A percentile compares a stretch with the other conserved stretches of the same genome.
phyloP scores from a whole-genome alignment of 2,329 filamentous ascomycete species.

The Lasiodiplodia hormozganensis region DNA sequence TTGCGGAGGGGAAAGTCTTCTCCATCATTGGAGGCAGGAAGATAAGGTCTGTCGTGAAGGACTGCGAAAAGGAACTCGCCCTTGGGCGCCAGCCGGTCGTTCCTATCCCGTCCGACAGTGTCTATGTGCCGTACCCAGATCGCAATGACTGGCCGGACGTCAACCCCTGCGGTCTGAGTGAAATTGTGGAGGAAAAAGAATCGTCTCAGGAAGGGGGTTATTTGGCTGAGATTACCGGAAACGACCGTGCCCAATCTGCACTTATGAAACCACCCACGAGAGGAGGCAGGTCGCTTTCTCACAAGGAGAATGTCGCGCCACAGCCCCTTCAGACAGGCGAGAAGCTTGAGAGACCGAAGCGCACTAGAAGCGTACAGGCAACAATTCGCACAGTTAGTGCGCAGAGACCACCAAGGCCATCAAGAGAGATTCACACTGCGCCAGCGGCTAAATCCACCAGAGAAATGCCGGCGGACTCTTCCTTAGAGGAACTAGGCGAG shows the following conservation, averaged over 20 bases:
- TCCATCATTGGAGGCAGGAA: constrained; percentile 55
- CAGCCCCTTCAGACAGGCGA: constrained; percentile 39
- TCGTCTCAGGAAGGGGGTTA: constrained; percentile 47
- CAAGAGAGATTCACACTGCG: constrained; percentile 14
- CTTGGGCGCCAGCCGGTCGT: constrained; percentile 56
- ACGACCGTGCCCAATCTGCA: constrained; percentile 41
- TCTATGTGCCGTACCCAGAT: constrained; percentile 56
- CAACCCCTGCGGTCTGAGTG: constrained; percentile 42
- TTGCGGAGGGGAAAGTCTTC: constrained; percentile 54
- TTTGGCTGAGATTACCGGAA: constrained; percentile 55
- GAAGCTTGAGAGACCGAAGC: constrained; percentile 45
- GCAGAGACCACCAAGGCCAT: constrained; percentile 23
- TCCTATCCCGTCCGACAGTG: constrained; percentile 55
- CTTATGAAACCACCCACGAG: constrained; percentile 33
- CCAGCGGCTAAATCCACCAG: constrained; percentile 16
- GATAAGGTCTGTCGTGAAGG: constrained; percentile 57
- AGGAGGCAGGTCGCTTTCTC: constrained; percentile 38
- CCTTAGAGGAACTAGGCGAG: constrained; percentile 11
- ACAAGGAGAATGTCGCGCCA: constrained; percentile 48
- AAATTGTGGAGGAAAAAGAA: constrained; percentile 51
- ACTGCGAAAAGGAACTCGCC: constrained; percentile 58
- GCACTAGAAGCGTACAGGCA: constrained; percentile 44
- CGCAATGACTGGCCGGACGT: constrained; percentile 47
- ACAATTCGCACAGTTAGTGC: constrained; percentile 33
- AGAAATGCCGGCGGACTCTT: constrained; percentile 6